Base-by-base conservation (phyloP, 805 yeast genomes). In the Grigorovia transvaalensis region DNA sequence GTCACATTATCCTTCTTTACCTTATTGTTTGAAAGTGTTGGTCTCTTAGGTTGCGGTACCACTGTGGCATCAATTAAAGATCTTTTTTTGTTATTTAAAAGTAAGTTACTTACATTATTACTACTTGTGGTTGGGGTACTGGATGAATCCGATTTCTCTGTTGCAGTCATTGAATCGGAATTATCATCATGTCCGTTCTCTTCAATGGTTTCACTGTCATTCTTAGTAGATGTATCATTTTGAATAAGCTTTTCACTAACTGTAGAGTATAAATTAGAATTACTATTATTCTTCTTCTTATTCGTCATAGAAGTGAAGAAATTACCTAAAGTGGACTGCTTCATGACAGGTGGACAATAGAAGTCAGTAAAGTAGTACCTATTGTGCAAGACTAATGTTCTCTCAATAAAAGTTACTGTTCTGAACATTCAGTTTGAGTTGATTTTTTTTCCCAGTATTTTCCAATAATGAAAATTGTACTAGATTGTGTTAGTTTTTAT, bases 301-400 rank as follows among this genome's bases (percentile, higher is more conserved):
- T n/a, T n/a, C n/a, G n/a, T 61, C 43, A 57, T 57, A 9, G 64
- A 55, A 19, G 64, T 56, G 56, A 66, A 65, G 51, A 66, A 66
- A 45, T 63, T 59, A 9, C 64, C 65, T 54, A 66, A 56, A 15
- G 70, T 66, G 17, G 62, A 64, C 50, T 66, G 70, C 55, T 59
- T 50, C 52, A 49, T 49, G 38, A 33, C 38, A 13, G 15, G 15
- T 8, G 15, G 15, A 33, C 38, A 33, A 8, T 5, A 33, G 15
- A 8, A 11, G 8, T 33, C 4, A 3, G 9, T 33, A 8, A 11
- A 13, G 38, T 2, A 33, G 15, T 11, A 8, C 38, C 15, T 5
- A 13, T 33, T 33, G 15, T 33, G 4, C 38, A 33, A 33, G 15
- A 33, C 15, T 5, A 33, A 3, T 33, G 11, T 33, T 13, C 38